phyloP scores from a whole-genome alignment of 805 yeast genomes.

The Hanseniaspora nectarophila region DNA sequence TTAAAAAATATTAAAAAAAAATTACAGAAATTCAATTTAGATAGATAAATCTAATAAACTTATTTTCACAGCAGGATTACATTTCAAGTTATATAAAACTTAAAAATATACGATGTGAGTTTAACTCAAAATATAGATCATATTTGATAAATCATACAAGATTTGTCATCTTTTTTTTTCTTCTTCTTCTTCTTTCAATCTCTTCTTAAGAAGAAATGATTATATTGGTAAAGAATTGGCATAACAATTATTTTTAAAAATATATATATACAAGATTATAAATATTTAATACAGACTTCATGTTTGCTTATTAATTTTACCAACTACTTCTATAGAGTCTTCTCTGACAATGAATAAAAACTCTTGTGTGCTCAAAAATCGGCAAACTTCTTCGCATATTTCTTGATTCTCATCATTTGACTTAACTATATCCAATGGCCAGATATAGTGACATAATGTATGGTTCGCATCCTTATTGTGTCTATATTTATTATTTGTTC shows the following conservation, averaged over 20 bases:
- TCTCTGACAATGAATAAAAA: not conserved
- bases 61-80: constrained; percentile 2
- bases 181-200: not conserved
- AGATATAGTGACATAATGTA: not conserved
- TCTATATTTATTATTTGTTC: constrained; percentile 25
- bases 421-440: not conserved
- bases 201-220: no score
- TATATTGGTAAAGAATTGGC: no score
- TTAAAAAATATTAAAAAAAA: not conserved
- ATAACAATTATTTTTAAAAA: no score
- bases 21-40: not conserved
- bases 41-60: not conserved
- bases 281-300: no score
- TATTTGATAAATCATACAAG: no score
- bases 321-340: not conserved
- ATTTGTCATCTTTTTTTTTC: no score
- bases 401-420: not conserved
- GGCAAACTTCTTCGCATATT: not conserved
- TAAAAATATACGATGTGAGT: constrained; percentile 6
- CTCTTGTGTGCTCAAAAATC: not conserved
- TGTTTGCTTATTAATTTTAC: not conserved
- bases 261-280: no score
- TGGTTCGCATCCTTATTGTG: not conserved
- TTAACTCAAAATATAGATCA: constrained; percentile 7
- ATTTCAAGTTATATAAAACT: constrained; percentile 9